Evolutionary conservation across 108 stramenopile species (phyloP).

Genomic region (Pseudonitzschia multiseries): DNA sequence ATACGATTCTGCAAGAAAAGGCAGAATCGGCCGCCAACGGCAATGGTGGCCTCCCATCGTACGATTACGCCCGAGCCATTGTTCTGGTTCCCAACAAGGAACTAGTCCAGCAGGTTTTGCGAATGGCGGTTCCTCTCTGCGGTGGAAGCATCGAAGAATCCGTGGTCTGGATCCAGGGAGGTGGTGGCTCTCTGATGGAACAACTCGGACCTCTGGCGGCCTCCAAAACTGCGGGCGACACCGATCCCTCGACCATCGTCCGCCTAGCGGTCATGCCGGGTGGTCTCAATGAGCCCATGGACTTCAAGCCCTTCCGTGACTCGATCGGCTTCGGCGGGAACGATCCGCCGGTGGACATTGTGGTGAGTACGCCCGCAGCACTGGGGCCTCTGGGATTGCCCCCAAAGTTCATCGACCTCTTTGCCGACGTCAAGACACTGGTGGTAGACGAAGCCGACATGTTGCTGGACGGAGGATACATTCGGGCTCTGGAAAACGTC

Average conservation of each 20-base stretch:
- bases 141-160: slow-evolving; percentile 39
- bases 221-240: slow-evolving; percentile 12
- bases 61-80: slow-evolving; percentile 77
- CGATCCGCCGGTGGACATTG: slow-evolving; percentile 81
- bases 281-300: slow-evolving; percentile 63
- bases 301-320: slow-evolving; percentile 80
- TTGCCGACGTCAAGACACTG: slow-evolving; percentile 81
- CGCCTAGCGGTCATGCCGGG: slow-evolving; percentile 83
- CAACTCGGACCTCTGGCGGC: not conserved
- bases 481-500: slow-evolving; percentile 83
- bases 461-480: slow-evolving; percentile 94
- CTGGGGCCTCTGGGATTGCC: slow-evolving; percentile 88
- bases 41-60: slow-evolving; percentile 35
- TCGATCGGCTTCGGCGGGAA: slow-evolving; percentile 42
- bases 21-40: not conserved
- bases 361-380: slow-evolving; percentile 93
- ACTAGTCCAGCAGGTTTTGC: slow-evolving; percentile 80
- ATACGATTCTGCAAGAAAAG: slow-evolving; percentile 70
- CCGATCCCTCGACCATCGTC: slow-evolving; percentile 53
- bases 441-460: slow-evolving; percentile 97
- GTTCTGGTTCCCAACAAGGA: slow-evolving; percentile 91
- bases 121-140: slow-evolving; percentile 75
- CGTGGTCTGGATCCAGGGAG: slow-evolving; percentile 37
- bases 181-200: slow-evolving; percentile 18
- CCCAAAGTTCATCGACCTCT: slow-evolving; percentile 85